Base-by-base conservation (phyloP, 2,329 filamentous ascomycete genomes). In the Alternaria arborescens region DNA sequence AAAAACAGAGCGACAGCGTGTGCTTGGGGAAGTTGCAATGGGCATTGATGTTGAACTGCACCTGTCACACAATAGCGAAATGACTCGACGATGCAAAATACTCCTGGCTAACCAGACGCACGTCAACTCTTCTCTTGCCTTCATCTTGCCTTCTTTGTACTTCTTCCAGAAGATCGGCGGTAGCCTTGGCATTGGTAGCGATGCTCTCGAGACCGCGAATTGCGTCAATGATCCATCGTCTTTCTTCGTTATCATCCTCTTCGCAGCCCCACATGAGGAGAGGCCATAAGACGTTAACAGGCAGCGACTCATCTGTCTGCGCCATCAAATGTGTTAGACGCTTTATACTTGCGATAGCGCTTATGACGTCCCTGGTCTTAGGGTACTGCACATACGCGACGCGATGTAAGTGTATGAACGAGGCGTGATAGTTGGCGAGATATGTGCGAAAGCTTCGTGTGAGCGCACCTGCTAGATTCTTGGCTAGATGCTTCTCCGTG, bases 271-370 rank as follows among this genome's bases (percentile, higher is more conserved):
- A 79, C 82, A 88, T 85, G 41, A 87, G 74, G 8, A 87, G 71
- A 1, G 85, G 85, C 86, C 85, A 87, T 5, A 87, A 77, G 78
- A 87, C 82, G 60, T 84, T 87, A 48, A 86, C 83, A 0, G 85
- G 85, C 2, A 87, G 74, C 8, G 82, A 77, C 34, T 83, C 81
- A 12, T 82, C 79, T 1, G 73, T 73, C 28, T 82, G 77, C 14
- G 79, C 76, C 55, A 87, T 82, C 36, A 83, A 76, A 36, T 79
- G 78, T 20, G 82, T 80, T 3, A 86, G 75, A 12, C 75, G 78
- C 28, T 82, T 82, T 61, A 86, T 86, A 43, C 82, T 82, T n/a
- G 72, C 70, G 55, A 86, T 78, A 1, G 84, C 84, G 32, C 82
- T 79, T 2, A 70, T 71, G 1, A 84, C 80, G 53, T 86, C 82